These are phyloP conservation scores for Asterochloris erici DNA, from an alignment of 139 green algal species.

Conservation along the genomic window DNA sequence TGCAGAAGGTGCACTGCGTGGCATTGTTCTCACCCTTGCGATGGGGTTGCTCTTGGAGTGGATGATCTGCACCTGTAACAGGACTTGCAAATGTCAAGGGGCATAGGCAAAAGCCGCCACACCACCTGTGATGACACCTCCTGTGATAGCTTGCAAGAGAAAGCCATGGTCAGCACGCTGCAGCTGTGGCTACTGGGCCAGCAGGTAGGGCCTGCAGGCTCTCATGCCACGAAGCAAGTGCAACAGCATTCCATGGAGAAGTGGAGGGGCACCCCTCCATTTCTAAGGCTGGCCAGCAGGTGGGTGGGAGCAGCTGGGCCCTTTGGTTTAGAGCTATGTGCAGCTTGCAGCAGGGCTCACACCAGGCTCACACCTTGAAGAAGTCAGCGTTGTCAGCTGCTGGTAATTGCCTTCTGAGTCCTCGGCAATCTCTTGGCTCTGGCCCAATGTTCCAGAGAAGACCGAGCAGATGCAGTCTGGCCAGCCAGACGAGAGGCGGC, in stretches of 20 bases:
- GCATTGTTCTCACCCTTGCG: constrained; percentile 68
- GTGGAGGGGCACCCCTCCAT: no score
- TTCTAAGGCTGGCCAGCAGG: no score
- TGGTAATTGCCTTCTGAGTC: constrained; percentile 68
- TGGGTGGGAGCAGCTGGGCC: no score
- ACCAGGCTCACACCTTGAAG: constrained; percentile 47
- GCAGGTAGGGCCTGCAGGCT: not conserved
- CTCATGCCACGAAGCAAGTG: not conserved
- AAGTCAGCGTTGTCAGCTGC: constrained; percentile 51
- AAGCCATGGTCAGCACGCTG: no score
- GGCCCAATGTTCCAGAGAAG: constrained; percentile 83
- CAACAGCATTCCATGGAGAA: no score
- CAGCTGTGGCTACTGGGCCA: not conserved
- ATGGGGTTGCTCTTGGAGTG: constrained; percentile 54
- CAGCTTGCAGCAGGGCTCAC: no score
- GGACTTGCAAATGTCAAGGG: constrained; percentile 96
- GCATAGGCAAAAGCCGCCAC: constrained; percentile 86
- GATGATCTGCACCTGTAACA: constrained; percentile 94
- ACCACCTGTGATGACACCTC: constrained; percentile 76
- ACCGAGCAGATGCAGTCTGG: constrained; percentile 90
- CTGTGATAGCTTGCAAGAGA: constrained; percentile 34
- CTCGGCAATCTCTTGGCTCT: constrained; percentile 74
- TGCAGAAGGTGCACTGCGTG: not conserved
- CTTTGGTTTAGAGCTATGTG: not conserved
- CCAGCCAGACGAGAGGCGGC: constrained; percentile 86